Conservation (phyloP, 306 rosid genomes). For the Parietaria judaica region DNA sequence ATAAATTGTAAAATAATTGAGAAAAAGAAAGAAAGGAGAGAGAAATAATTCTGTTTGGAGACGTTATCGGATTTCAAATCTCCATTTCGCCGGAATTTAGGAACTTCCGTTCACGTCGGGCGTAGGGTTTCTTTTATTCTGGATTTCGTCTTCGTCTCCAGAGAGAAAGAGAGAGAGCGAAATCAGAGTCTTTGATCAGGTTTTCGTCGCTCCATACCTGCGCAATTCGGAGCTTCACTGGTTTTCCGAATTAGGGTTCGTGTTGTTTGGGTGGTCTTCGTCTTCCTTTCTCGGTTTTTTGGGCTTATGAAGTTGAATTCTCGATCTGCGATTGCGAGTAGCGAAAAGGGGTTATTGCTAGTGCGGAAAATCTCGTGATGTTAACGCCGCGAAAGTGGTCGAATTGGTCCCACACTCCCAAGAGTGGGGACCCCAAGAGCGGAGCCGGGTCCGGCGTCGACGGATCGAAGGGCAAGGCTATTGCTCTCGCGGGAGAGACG, state of each 20-base stretch:
- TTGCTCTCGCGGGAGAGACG: constrained; percentile 37
- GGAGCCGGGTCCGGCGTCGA: constrained; percentile 50
- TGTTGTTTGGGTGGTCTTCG: constrained; percentile 1
- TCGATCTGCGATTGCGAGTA: constrained; percentile 23
- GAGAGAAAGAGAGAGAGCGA: not conserved
- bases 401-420: constrained; percentile 51
- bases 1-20: constrained; percentile 1
- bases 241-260: constrained; percentile 9
- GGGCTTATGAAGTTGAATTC: constrained; percentile 41
- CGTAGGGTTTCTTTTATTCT: constrained; percentile 21
- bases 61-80: constrained; percentile 89
- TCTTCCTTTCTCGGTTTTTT: constrained; percentile 2
- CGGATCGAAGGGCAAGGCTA: constrained; percentile 46
- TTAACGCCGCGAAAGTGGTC: constrained; percentile 74
- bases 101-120: constrained; percentile 68
- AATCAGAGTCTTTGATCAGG: not conserved
- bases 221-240: constrained; percentile 12
- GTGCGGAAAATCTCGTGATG: constrained; percentile 37
- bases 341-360: constrained; percentile 4
- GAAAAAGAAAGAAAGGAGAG: constrained; percentile 22
- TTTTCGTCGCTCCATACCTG: not conserved
- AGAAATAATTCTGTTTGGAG: constrained; percentile 38
- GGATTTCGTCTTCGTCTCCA: not conserved
- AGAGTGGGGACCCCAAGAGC: constrained; percentile 33
- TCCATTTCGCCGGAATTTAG: constrained; percentile 72